A percentile compares a stretch with the other conserved stretches of the same genome.
Conservation (phyloP, 352 stramenopile genomes). For the Phytophthora foliorum region DNA sequence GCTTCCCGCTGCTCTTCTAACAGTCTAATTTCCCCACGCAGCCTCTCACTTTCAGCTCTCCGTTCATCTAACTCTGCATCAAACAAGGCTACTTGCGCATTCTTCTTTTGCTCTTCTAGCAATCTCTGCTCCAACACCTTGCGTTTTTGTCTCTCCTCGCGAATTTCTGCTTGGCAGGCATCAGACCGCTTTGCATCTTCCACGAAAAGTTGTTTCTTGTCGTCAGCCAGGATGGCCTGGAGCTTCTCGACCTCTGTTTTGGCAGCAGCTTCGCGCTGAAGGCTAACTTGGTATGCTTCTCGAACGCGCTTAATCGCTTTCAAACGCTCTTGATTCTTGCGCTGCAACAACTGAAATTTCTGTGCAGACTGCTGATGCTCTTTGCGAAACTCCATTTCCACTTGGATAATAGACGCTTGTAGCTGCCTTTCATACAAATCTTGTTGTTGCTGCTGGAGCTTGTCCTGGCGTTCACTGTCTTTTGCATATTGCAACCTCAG, state of each 20-base stretch:
- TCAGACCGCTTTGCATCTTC: conserved; percentile 54
- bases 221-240: conserved; percentile 56
- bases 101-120: conserved; percentile 29
- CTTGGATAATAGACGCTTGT: conserved; percentile 59
- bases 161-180: conserved; percentile 58
- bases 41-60: conserved; percentile 17
- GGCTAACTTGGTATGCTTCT: conserved; percentile 58
- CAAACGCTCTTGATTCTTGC: conserved; percentile 52
- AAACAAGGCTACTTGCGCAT: conserved; percentile 22
- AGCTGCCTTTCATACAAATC: conserved; percentile 67
- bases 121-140: conserved; percentile 47
- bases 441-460: conserved; percentile 66
- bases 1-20: conserved; percentile 28
- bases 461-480: conserved; percentile 59
- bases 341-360: conserved; percentile 58
- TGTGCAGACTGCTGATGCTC: conserved; percentile 56
- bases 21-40: conserved; percentile 38
- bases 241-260: conserved; percentile 56
- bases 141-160: conserved; percentile 29
- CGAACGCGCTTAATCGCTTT: conserved; percentile 50
- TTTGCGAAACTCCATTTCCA: conserved; percentile 81
- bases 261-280: conserved; percentile 53
- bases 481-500: conserved; percentile 59
- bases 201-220: conserved; percentile 59
- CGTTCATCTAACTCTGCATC: conserved; percentile 38